Evolutionary conservation across 2,329 filamentous ascomycete species (phyloP).

Genomic region (Teratosphaeria gauchensis): DNA sequence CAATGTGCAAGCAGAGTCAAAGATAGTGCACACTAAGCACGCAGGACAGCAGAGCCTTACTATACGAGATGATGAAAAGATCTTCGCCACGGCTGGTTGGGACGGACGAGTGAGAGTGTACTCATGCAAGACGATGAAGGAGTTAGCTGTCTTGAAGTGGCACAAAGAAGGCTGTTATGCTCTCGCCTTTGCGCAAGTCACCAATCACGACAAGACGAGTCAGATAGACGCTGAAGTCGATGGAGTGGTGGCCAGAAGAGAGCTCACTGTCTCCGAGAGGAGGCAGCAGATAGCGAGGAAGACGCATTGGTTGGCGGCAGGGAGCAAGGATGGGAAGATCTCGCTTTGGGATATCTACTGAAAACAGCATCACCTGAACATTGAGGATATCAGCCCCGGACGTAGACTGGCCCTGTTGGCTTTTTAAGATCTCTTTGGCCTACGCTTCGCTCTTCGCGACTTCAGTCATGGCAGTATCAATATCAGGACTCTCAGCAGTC

Average conservation of each 20-base stretch:
- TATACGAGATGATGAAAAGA: slow-evolving; percentile 67
- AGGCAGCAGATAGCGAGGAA: slow-evolving; percentile 48
- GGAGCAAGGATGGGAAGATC: slow-evolving; percentile 90
- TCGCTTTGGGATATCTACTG: slow-evolving; percentile 89
- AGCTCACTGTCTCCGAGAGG: slow-evolving; percentile 24
- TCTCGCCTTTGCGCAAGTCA: slow-evolving; percentile 55
- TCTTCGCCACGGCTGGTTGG: slow-evolving; percentile 91
- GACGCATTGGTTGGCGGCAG: slow-evolving; percentile 82
- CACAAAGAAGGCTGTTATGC: slow-evolving; percentile 82
- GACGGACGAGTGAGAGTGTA: slow-evolving; percentile 76
- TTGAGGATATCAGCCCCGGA: no score
- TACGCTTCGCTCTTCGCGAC: not conserved
- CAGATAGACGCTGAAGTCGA: not conserved
- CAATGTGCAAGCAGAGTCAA: slow-evolving; percentile 2
- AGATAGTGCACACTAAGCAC: slow-evolving; percentile 64
- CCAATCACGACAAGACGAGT: not conserved
- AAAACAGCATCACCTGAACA: slow-evolving; percentile 1
- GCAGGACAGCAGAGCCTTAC: slow-evolving; percentile 75
- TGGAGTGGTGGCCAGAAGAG: slow-evolving; percentile 1
- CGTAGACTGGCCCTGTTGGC: no score
- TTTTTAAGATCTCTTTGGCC: not conserved
- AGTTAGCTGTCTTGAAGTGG: slow-evolving; percentile 90
- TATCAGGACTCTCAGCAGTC: not conserved
- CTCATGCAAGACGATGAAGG: slow-evolving; percentile 63
- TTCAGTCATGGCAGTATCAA: not conserved